Base-by-base conservation (phyloP, 441 rosid genomes). In the Croton setiger region DNA sequence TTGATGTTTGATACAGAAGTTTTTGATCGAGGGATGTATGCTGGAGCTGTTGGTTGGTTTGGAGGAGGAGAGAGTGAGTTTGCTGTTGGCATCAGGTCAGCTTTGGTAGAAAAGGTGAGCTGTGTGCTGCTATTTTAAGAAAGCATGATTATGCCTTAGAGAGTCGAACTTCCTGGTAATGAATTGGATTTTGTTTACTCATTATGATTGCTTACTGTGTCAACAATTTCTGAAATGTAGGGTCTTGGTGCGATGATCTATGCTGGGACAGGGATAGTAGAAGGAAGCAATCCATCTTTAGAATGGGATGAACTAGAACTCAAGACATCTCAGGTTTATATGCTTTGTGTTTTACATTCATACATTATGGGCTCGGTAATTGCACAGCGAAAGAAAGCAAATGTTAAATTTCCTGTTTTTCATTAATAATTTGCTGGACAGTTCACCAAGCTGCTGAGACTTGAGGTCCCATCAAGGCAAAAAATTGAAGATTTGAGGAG, bases 21-120 rank as follows among this genome's bases (percentile, higher is more conserved):
- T 75, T 93, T 91, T 66, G 98, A 93, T 70, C 83, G 98, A 82
- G 98, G 97, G 76, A 93, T 93, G 97, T 93, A 86, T 74, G 98
- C 98, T 56, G 98, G 98, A 35, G 96, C 98, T 17, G 75, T 93
- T 49, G 98, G 98, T 7, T 93, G 94, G 95, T 89, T 93, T 77
- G 97, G 98, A 73, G 97, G 98, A 31, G 87, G 87, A n/a, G 98
- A 91, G 81, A 88, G 97, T 73, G 98, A 93, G 72, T 93, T 93
- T 84, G 93, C 97, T 51, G 98, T 91, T 52, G 98, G 98, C 62
- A 91, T 93, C 61, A 84, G 98, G 82, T 93, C 97, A 63, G 96
- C 98, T 47, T 72, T 93, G 73, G 96, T 91, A 10, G 89, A 87
- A 74, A 84, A 88, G 97, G 98, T 93, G 67, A 72, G 84, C 78